A percentile compares a stretch with the other conserved stretches of the same genome.
Evolutionary conservation across 495 filamentous ascomycete genomes (phyloP).

Genomic region (Penicillium pulvis): DNA sequence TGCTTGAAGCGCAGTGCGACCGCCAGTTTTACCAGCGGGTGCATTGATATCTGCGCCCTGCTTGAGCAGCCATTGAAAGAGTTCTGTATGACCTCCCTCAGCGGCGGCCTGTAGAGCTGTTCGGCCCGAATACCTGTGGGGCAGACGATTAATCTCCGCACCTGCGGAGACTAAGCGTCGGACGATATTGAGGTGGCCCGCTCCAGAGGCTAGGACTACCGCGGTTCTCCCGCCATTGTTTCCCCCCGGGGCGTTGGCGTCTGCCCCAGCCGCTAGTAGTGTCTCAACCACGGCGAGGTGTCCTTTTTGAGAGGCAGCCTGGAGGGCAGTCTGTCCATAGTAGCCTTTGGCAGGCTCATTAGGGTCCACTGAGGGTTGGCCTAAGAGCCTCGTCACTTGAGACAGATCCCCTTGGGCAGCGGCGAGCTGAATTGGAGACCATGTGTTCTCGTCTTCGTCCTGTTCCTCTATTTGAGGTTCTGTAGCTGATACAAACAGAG

Average conservation of each 20-base stretch:
- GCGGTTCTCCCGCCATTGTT: slow-evolving; percentile 16
- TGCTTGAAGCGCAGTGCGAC: slow-evolving; percentile 28
- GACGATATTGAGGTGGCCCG: slow-evolving; percentile 12
- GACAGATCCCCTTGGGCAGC: slow-evolving; percentile 6
- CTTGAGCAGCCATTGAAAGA: slow-evolving; percentile 33
- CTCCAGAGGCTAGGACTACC: slow-evolving; percentile 7
- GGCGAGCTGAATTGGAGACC: slow-evolving; percentile 13
- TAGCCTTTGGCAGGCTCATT: slow-evolving; percentile 13
- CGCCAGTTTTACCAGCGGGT: slow-evolving; percentile 18
- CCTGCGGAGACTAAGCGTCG: slow-evolving; percentile 8
- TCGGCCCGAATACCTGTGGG: slow-evolving; percentile 7
- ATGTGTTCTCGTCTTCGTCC: slow-evolving; percentile 3
- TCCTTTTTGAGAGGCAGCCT: slow-evolving; percentile 15
- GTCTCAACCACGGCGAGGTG: slow-evolving; percentile 10
- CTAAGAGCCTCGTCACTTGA: slow-evolving; percentile 13
- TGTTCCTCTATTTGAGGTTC: slow-evolving; percentile 4
- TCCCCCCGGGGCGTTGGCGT: slow-evolving; percentile 24
- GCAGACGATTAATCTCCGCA: slow-evolving; percentile 15
- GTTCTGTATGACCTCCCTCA: slow-evolving; percentile 18
- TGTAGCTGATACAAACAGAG: not conserved
- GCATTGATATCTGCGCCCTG: slow-evolving; percentile 34
- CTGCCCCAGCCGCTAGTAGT: slow-evolving; percentile 19
- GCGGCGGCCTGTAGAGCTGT: slow-evolving; percentile 35
- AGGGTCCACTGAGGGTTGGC: slow-evolving; percentile 1
- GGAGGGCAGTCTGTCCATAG: slow-evolving; percentile 18